Base-by-base conservation (phyloP, 2,329 filamentous ascomycete genomes). In the Cordyceps tenuipes region DNA sequence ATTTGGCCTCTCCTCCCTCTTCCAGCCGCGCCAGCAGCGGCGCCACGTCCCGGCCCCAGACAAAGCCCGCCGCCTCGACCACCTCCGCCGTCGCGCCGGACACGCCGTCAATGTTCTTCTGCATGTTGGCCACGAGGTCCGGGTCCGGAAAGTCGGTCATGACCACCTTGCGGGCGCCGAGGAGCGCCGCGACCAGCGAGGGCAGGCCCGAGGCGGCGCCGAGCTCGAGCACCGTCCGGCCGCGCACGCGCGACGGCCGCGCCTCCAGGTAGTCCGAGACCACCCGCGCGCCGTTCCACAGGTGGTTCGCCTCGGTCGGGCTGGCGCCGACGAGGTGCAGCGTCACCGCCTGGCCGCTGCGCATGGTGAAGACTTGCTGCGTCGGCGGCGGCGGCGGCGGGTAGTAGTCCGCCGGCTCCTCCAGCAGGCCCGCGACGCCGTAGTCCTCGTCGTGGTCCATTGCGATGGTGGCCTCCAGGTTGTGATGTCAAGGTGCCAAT, bases 201-300 rank as follows among this genome's bases (percentile, higher is more conserved):
- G 91, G 91, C 43, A 97, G 80, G 0, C 91, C 93, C 0, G 90
- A 90, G 15, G 90, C 93, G 3, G 93, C 92, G 52, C 93, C 93
- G 26, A 97, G 84, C 74, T 97, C 93, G 9, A 97, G 83, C 2
- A 97, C 82, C n/a, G 85, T 85, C 69, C 84, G 86, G 64, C 75
- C 80, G 15, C 74, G 68, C n/a, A 96, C 80, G 5, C 90, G 79
- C 9, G 72, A 68, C n/a, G 85, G 80, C 64, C 85, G 78, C 47
- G 82, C 76, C 73, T 96, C 90, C 61, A 97, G 84, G 73, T 91
- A 91, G 65, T 85, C 79, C 17, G 91, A 84, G 53, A 93, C 82
- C 44, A 90, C 84, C 63, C 89, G 87, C 62, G 88, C 87, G 62
- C 90, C 92, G 72, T 97, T 95, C 93, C 93, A 97, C 34, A 97